Percentiles rank a stretch among this genome's conserved stretches.
phyloP scores from a whole-genome alignment of 1,284 basidiomycete species.

The Spongiforma sp. region DNA sequence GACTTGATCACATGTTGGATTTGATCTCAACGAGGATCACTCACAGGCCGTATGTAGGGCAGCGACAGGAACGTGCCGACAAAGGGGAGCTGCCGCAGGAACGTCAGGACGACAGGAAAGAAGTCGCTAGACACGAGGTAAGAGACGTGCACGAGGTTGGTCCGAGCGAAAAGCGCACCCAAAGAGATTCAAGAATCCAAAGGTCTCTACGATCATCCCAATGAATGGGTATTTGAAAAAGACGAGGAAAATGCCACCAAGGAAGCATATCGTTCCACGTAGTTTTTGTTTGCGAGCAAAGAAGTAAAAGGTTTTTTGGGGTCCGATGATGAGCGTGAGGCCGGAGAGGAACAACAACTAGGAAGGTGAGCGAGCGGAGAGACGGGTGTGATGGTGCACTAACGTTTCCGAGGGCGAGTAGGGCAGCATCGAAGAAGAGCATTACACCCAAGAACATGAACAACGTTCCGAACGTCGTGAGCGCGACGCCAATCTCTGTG shows the following conservation, averaged over 20 bases:
- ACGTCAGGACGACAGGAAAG: conserved; percentile 98
- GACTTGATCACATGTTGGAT: conserved; percentile 12
- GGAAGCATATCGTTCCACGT: conserved; percentile 91
- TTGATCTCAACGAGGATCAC: conserved; percentile 25
- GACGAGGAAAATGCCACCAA: conserved; percentile 88
- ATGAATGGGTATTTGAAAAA: conserved; percentile 94
- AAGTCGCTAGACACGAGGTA: conserved; percentile 76
- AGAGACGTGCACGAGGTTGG: conserved; percentile 2
- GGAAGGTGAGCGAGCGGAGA: conserved; percentile 3
- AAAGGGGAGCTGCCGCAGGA: conserved; percentile 93
- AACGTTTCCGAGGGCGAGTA: conserved; percentile 96
- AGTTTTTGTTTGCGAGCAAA: conserved; percentile 97
- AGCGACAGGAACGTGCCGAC: conserved; percentile 88
- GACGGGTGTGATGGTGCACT: conserved; percentile 1
- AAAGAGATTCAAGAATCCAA: conserved; percentile 97
- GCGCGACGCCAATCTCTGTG: conserved; percentile 92
- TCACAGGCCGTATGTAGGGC: conserved; percentile 81
- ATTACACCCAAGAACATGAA: conserved; percentile 98
- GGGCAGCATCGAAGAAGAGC: conserved; percentile 97
- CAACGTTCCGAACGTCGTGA: conserved; percentile 95
- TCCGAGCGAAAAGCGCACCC: conserved; percentile 77
- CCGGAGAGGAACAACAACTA: conserved; percentile 94
- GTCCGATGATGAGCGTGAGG: conserved; percentile 93
- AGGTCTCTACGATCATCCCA: conserved; percentile 93
- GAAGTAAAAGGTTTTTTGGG: conserved; percentile 97